These are phyloP conservation scores for Cylindrodendrum hubeiense DNA, from an alignment of 2,329 filamentous ascomycete species.

Conservation along the genomic window DNA sequence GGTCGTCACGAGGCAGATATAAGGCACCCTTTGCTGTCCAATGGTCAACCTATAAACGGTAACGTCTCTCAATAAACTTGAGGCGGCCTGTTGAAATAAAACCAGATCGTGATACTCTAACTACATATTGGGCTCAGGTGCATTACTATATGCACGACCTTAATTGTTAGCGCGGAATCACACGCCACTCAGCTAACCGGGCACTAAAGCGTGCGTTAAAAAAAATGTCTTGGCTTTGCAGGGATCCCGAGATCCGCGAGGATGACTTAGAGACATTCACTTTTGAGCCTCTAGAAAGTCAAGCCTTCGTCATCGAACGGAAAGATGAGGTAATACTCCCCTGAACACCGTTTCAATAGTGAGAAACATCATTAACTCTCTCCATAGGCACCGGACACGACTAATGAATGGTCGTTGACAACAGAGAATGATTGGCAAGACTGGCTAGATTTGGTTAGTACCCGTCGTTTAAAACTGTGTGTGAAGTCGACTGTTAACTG, in stretches of 20 bases:
- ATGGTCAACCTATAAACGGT: no score
- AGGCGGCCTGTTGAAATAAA: no score
- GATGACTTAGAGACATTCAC: background rate
- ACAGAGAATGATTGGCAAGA: background rate
- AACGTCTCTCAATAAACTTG: no score
- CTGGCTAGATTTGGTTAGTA: background rate
- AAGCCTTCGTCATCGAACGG: background rate
- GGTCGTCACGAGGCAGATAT: no score
- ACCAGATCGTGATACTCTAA: no score
- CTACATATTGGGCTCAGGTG: no score
- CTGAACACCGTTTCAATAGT: background rate
- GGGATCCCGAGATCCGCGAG: background rate
- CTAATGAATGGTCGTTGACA: background rate
- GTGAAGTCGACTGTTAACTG: background rate
- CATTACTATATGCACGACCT: no score
- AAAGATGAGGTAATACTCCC: background rate
- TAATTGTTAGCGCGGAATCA: no score
- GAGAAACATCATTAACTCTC: no score
- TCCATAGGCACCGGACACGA: background rate
- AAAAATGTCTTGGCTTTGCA: conserved; percentile 17
- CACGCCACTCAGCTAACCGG: no score
- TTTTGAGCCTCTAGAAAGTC: background rate
- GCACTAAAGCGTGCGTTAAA: no score
- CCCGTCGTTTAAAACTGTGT: background rate
- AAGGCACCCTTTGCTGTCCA: no score